Evolutionary conservation across 129 eudicot genomes (phyloP), one percentile per base, ranked within the genome.

Genomic region (Ambrosia artemisiifolia): DNA sequence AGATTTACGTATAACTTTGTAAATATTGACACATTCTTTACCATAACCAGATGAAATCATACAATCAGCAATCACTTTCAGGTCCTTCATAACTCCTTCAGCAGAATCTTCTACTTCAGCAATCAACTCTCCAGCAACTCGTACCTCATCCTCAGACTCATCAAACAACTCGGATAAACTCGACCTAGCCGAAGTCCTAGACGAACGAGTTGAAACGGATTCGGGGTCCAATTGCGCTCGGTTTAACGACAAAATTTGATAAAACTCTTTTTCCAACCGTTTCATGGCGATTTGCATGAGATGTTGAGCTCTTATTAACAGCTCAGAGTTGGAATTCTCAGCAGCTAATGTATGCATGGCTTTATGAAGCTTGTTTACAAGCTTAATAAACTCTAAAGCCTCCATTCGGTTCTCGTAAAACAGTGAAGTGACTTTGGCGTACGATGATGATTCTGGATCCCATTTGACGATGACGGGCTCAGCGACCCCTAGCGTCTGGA

Each of bases 11-110:
- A 83, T 84, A 2, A 74, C 8, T 54, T 68, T 91, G 72, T 88
- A 91, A 1, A 91, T 79, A 17, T 70, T 74, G 12, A 86, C 63
- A 48, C 96, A 88, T 34, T 91, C 95, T 18, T 79, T 83, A 4
- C 85, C 87, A 24, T 88, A 91, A 0, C 97, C 97, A 3, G 84
- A 73, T 18, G 85, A 80, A 63, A 91, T 91, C 97, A 91, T 91
- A 38, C 93, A 91, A 24, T 91, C 96, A 0, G 97, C 96, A 40
- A 91, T 88, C 40, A 64, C 33, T 63, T 74, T 82, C 63, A 91
- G 59, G 71, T 88, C 93, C n/a, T 57, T 63, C 90, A 91, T 88
- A 13, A 78, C 87, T 42, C 75, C 28, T 44, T 65, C 78, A 2
- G 89, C 81, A 3, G 43, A 81, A 30, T 75, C 86, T 56, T 85